A percentile compares a stretch with the other conserved stretches of the same genome.
phyloP scores from a whole-genome alignment of 257 asterid species.

The Nicotiana undulata region DNA sequence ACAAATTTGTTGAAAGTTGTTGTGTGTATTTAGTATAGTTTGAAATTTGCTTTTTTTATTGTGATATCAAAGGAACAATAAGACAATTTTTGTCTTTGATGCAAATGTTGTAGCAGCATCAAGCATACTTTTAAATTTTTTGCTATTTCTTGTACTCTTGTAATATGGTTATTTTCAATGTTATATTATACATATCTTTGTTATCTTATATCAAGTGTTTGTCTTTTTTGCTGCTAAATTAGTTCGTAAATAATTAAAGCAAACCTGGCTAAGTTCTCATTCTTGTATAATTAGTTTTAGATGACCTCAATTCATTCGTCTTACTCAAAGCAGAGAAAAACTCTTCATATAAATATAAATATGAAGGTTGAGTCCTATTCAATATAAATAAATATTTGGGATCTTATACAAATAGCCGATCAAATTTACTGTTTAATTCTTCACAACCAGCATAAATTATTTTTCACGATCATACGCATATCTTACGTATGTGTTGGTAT shows the following conservation, averaged over 20 bases:
- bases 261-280: not conserved
- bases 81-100: not conserved
- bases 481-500: too few relatives aligned
- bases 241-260: not conserved
- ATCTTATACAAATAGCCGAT: too few relatives aligned
- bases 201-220: not conserved
- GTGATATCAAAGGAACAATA: not conserved
- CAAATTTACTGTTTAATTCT: too few relatives aligned
- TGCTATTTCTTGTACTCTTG: slow-evolving; percentile 7
- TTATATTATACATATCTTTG: slow-evolving; percentile 9
- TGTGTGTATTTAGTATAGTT: not conserved
- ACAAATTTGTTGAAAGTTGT: not conserved
- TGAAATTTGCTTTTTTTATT: not conserved
- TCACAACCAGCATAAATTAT: too few relatives aligned
- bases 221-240: not conserved
- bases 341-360: too few relatives aligned
- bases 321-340: too few relatives aligned
- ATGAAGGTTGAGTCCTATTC: too few relatives aligned
- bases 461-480: too few relatives aligned
- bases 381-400: too few relatives aligned
- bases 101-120: not conserved
- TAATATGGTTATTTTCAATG: slow-evolving; percentile 13
- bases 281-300: too few relatives aligned
- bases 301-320: too few relatives aligned
- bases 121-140: not conserved